Evolutionary conservation across 192 early-diverging fungal species (phyloP).

Genomic region (Phlyctochytrium planicorne): DNA sequence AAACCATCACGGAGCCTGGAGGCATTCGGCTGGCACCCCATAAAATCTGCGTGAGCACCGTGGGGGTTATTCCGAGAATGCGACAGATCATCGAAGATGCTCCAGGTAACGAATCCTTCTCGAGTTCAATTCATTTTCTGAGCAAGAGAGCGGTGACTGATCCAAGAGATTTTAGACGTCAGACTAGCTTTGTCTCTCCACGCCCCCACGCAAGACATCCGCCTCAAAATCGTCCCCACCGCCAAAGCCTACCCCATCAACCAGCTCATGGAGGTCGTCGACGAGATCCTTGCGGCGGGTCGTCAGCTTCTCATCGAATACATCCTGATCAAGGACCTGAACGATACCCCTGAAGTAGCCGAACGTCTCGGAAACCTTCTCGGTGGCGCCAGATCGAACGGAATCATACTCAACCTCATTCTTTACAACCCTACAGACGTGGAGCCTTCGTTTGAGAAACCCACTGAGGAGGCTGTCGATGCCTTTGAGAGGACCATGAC

Average conservation of each 20-base stretch:
- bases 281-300: not conserved
- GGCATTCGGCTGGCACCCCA: not conserved
- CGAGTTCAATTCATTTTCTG: too few relatives aligned
- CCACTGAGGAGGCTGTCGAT: not conserved
- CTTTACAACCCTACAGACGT: not conserved
- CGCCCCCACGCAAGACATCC: not conserved
- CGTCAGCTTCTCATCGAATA: not conserved
- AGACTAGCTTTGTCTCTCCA: not conserved
- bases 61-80: not conserved
- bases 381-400: not conserved
- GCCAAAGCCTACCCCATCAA: not conserved
- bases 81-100: not conserved
- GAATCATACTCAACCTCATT: not conserved
- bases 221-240: conserved; percentile 1
- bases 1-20: not conserved
- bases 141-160: too few relatives aligned
- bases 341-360: not conserved
- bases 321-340: not conserved
- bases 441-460: not conserved
- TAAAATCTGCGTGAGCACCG: not conserved
- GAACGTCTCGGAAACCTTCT: not conserved
- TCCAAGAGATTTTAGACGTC: not conserved
- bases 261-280: not conserved
- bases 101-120: not conserved
- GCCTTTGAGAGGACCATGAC: not conserved